phyloP scores from a whole-genome alignment of 148 eudicot genomes.

The Cornus suecica region DNA sequence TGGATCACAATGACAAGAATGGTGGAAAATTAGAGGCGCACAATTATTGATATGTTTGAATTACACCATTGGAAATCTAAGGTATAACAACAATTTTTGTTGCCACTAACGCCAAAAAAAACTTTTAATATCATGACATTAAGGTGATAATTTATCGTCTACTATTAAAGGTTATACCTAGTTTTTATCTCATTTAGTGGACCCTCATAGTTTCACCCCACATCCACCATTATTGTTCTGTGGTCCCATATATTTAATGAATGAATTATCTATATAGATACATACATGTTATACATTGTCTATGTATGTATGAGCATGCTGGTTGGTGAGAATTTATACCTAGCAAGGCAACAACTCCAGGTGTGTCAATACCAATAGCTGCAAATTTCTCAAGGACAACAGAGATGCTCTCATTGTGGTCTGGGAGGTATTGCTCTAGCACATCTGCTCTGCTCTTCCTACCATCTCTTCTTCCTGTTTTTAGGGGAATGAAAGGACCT shows the following conservation, averaged over 20 bases:
- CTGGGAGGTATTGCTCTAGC: slow-evolving; percentile 84
- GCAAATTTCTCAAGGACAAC: slow-evolving; percentile 79
- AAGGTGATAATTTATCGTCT: too few relatives aligned
- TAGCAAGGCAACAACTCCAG: slow-evolving; percentile 93
- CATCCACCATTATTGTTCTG: too few relatives aligned
- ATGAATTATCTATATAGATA: neutral
- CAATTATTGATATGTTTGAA: too few relatives aligned
- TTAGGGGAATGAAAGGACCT: slow-evolving; percentile 81
- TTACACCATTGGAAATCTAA: too few relatives aligned
- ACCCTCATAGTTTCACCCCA: too few relatives aligned
- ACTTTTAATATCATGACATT: too few relatives aligned
- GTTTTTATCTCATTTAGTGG: neutral
- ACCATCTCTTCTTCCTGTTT: slow-evolving; percentile 97
- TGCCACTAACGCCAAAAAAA: too few relatives aligned
- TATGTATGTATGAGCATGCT: neutral
- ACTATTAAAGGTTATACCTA: too few relatives aligned
- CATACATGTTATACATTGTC: neutral
- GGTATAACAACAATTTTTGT: too few relatives aligned
- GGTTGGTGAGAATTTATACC: slow-evolving; percentile 37
- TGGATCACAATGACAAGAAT: neutral
- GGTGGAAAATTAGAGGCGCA: too few relatives aligned
- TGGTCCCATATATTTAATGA: neutral
- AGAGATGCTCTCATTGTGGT: slow-evolving; percentile 95
- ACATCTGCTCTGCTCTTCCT: slow-evolving; percentile 83
- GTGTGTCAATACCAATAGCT: slow-evolving; percentile 80